A percentile compares a stretch with the other conserved stretches of the same genome.
Evolutionary conservation across 495 filamentous ascomycete genomes (phyloP).

Genomic region (Aspergillus wentii): DNA sequence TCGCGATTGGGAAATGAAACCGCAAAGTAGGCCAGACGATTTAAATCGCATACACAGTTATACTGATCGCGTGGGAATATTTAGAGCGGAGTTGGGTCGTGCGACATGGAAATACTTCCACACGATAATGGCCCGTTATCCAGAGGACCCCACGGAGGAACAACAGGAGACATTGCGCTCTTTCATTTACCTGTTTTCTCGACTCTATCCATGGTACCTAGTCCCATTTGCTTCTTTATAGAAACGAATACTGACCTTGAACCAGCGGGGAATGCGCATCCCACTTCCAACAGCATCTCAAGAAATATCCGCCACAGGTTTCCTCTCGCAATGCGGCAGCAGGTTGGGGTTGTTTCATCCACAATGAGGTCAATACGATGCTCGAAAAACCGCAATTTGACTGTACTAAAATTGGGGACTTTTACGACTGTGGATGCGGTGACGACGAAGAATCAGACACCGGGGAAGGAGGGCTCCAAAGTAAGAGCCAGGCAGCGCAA

Average conservation of each 20-base stretch:
- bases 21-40: constrained; percentile 45
- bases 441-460: constrained; percentile 52
- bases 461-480: constrained; percentile 5
- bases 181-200: constrained; percentile 84
- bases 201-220: constrained; percentile 77
- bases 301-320: constrained; percentile 86
- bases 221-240: neutral
- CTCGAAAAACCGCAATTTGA: constrained; percentile 80
- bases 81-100: constrained; percentile 80
- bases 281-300: constrained; percentile 81
- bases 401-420: constrained; percentile 82
- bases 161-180: constrained; percentile 79
- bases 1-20: constrained; percentile 91
- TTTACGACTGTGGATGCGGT: constrained; percentile 94
- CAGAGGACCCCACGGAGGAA: constrained; percentile 74
- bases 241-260: constrained; percentile 4
- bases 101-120: constrained; percentile 91
- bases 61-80: constrained; percentile 5
- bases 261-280: constrained; percentile 84
- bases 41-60: no score
- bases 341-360: constrained; percentile 90
- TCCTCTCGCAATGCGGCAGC: constrained; percentile 76
- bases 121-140: constrained; percentile 92
- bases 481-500: constrained; percentile 7
- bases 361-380: constrained; percentile 90